Conservation (phyloP, 1,284 basidiomycete species). For the Trametes versicolor region DNA sequence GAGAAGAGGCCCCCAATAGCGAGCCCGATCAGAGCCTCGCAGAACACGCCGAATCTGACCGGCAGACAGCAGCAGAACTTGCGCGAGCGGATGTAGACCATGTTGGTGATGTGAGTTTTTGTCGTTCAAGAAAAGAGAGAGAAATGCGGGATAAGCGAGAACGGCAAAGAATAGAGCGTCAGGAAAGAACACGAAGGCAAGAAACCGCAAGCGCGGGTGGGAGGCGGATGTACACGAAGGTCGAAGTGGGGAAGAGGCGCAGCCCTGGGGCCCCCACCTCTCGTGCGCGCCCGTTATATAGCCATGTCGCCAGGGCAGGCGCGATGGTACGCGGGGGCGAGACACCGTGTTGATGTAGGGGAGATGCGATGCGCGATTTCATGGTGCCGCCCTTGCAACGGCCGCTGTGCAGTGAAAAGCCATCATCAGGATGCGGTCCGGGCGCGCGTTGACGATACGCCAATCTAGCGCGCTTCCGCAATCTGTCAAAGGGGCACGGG, state of each 20-base stretch:
- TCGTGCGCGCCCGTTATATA: constrained; percentile 25
- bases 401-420: neutral
- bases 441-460: neutral
- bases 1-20: constrained; percentile 55
- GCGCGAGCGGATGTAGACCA: constrained; percentile 45
- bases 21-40: constrained; percentile 58
- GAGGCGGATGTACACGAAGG: constrained; percentile 16
- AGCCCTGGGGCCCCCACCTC: constrained; percentile 24
- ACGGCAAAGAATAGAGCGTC: too few relatives aligned
- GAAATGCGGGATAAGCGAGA: neutral
- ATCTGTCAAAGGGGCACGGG: neutral
- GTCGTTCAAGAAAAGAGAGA: constrained; percentile 4
- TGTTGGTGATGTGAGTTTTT: constrained; percentile 13
- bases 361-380: constrained; percentile 18
- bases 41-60: constrained; percentile 69
- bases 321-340: neutral
- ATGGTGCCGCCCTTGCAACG: neutral
- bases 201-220: constrained; percentile 25
- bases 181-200: neutral
- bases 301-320: constrained; percentile 7
- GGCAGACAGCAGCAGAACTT: constrained; percentile 71
- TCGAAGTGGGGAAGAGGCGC: constrained; percentile 29
- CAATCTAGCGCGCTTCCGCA: neutral
- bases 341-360: constrained; percentile 11
- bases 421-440: neutral